Conservation (phyloP, 1,284 basidiomycete species). For the Ceratobasidium theobromae region DNA sequence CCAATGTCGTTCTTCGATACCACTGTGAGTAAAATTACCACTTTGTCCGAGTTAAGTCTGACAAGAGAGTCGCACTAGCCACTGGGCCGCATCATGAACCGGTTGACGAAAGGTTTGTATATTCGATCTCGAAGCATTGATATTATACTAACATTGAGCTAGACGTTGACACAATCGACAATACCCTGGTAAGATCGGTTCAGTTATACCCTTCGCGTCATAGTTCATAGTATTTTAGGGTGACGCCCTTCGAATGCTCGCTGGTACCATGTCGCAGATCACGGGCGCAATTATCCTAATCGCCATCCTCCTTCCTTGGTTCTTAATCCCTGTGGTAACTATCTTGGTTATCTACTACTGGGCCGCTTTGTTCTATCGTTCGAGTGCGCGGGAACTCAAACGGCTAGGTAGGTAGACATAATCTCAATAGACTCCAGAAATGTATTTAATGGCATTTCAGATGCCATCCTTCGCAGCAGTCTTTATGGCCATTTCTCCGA, state of each 20-base stretch:
- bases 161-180: slow-evolving; percentile 72
- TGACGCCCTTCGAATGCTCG: slow-evolving; percentile 71
- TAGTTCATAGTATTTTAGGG: slow-evolving; percentile 39
- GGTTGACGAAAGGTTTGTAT: slow-evolving; percentile 63
- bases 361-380: slow-evolving; percentile 79
- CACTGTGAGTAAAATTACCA: slow-evolving; percentile 51
- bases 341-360: slow-evolving; percentile 50
- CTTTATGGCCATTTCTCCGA: slow-evolving; percentile 90
- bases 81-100: slow-evolving; percentile 85
- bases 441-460: slow-evolving; percentile 42
- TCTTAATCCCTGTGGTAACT: slow-evolving; percentile 29
- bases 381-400: slow-evolving; percentile 88
- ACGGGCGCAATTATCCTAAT: slow-evolving; percentile 76
- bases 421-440: not conserved
- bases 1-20: slow-evolving; percentile 91
- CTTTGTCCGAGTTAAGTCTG: slow-evolving; percentile 7
- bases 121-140: not conserved
- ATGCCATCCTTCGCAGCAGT: slow-evolving; percentile 61
- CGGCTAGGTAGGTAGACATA: slow-evolving; percentile 32
- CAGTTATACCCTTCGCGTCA: not conserved
- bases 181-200: slow-evolving; percentile 11
- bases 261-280: slow-evolving; percentile 63
- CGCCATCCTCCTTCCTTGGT: slow-evolving; percentile 46
- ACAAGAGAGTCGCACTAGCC: slow-evolving; percentile 51
- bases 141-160: not conserved